Conservation (phyloP, 139 green algal genomes). For the Picochlorum sp. region DNA sequence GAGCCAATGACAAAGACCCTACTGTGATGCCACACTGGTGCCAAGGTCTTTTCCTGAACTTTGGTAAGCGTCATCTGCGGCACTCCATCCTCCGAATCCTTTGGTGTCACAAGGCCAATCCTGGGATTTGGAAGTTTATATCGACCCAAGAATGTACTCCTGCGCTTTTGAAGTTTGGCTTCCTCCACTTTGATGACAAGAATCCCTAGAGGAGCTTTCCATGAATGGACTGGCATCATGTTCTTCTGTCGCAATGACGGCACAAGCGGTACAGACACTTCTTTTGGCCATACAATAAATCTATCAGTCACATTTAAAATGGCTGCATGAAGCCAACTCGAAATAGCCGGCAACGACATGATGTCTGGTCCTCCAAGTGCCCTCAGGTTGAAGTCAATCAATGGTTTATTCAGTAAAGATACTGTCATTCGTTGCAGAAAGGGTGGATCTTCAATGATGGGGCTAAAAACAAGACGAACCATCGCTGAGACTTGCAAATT, state of each 20-base stretch:
- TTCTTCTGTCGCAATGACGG: conserved; percentile 9
- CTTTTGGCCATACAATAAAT: conserved; percentile 10
- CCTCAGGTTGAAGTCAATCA: conserved; percentile 33
- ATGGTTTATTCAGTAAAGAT: conserved; percentile 19
- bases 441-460: conserved; percentile 31
- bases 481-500: conserved; percentile 21
- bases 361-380: conserved; percentile 28
- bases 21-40: conserved; percentile 13
- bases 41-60: conserved; percentile 13
- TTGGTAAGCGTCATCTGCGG: conserved; percentile 16
- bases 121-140: conserved; percentile 18
- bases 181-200: conserved; percentile 20
- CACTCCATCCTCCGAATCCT: conserved; percentile 6
- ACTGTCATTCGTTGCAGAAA: conserved; percentile 27
- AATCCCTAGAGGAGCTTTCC: conserved; percentile 17
- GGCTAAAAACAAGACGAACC: conserved; percentile 23
- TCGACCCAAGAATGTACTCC: conserved; percentile 24
- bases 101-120: conserved; percentile 17
- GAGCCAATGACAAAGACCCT: conserved; percentile 20
- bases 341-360: conserved; percentile 28
- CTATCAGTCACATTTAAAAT: conserved; percentile 14
- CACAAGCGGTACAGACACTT: neutral
- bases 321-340: conserved; percentile 20
- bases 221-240: conserved; percentile 7
- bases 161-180: conserved; percentile 19